Conservation (phyloP, 2,329 filamentous ascomycete genomes). For the Claviceps sorghi region DNA sequence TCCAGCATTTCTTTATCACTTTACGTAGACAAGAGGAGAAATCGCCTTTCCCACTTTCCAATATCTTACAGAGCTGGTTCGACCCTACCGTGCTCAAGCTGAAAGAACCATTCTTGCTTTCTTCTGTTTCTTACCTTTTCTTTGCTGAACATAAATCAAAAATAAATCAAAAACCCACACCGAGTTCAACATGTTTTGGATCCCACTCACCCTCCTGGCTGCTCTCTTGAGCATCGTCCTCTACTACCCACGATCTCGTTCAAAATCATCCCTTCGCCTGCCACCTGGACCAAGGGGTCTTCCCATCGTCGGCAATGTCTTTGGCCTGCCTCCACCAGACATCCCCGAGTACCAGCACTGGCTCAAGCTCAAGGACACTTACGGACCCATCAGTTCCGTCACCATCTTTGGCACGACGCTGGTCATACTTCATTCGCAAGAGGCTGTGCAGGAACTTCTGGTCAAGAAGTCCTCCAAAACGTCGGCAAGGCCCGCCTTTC, state of each 20-base stretch:
- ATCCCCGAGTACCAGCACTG: slow-evolving; percentile 2
- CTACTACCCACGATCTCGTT: background rate
- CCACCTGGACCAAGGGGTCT: slow-evolving; percentile 6
- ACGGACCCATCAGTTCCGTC: slow-evolving; percentile 30
- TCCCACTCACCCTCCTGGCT: background rate
- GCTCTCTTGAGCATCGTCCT: background rate
- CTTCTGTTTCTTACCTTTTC: too few relatives aligned
- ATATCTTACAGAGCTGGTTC: too few relatives aligned
- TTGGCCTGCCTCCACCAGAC: slow-evolving; percentile 1
- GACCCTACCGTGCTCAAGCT: too few relatives aligned
- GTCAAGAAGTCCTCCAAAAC: slow-evolving; percentile 20
- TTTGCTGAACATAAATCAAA: too few relatives aligned
- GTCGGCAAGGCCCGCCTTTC: slow-evolving; percentile 18
- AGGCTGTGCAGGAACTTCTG: slow-evolving; percentile 23
- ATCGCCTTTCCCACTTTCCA: too few relatives aligned
- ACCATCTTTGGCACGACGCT: slow-evolving; percentile 25
- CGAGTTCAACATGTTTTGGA: background rate
- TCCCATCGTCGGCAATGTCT: slow-evolving; percentile 6
- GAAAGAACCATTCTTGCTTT: too few relatives aligned
- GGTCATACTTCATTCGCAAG: slow-evolving; percentile 24
- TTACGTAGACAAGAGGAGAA: too few relatives aligned
- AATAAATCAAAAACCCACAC: background rate
- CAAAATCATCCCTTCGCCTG: background rate
- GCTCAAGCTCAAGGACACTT: slow-evolving; percentile 2
- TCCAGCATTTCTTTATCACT: too few relatives aligned